A percentile compares a stretch with the other conserved stretches of the same genome.
Evolutionary conservation across 2,329 filamentous ascomycete genomes (phyloP).

Genomic region (Fusarium succisae): DNA sequence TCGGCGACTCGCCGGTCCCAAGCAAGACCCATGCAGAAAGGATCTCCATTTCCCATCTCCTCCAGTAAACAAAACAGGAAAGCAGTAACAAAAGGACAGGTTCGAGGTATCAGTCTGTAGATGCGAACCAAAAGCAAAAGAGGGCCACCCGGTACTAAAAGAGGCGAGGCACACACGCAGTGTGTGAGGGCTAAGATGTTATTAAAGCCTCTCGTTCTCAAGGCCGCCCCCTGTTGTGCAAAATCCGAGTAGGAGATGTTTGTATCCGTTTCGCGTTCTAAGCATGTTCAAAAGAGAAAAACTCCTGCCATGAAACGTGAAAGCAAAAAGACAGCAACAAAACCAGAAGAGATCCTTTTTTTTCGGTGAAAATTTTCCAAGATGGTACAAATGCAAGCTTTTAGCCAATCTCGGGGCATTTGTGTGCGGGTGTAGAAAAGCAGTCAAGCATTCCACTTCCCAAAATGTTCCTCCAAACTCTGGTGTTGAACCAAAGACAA

Average conservation of each 20-base stretch:
- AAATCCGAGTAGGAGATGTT: slow-evolving; percentile 34
- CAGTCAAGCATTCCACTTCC: slow-evolving; percentile 34
- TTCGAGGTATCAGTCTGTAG: slow-evolving; percentile 37
- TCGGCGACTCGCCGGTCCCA: slow-evolving; percentile 39
- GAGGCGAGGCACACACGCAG: slow-evolving; percentile 29
- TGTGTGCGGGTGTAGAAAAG: slow-evolving; percentile 35
- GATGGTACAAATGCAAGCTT: slow-evolving; percentile 32
- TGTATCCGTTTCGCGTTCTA: slow-evolving; percentile 39
- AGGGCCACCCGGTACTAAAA: slow-evolving; percentile 3
- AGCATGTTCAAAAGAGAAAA: slow-evolving; percentile 34
- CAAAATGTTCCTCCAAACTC: slow-evolving; percentile 14
- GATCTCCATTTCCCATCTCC: slow-evolving; percentile 34
- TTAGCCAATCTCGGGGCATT: slow-evolving; percentile 35
- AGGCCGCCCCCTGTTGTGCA: neutral
- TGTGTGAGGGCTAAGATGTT: slow-evolving; percentile 10
- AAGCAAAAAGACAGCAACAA: slow-evolving; percentile 33
- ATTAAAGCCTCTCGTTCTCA: slow-evolving; percentile 15
- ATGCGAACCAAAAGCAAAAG: slow-evolving; percentile 33
- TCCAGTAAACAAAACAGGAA: slow-evolving; percentile 38
- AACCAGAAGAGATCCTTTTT: slow-evolving; percentile 35
- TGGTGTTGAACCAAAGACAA: slow-evolving; percentile 32
- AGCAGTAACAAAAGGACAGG: slow-evolving; percentile 23
- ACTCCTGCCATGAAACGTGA: slow-evolving; percentile 31
- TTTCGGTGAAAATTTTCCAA: slow-evolving; percentile 22
- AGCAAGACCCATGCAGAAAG: slow-evolving; percentile 36